Base-by-base conservation (phyloP, 2,329 filamentous ascomycete genomes). In the Aspergillus latus region DNA sequence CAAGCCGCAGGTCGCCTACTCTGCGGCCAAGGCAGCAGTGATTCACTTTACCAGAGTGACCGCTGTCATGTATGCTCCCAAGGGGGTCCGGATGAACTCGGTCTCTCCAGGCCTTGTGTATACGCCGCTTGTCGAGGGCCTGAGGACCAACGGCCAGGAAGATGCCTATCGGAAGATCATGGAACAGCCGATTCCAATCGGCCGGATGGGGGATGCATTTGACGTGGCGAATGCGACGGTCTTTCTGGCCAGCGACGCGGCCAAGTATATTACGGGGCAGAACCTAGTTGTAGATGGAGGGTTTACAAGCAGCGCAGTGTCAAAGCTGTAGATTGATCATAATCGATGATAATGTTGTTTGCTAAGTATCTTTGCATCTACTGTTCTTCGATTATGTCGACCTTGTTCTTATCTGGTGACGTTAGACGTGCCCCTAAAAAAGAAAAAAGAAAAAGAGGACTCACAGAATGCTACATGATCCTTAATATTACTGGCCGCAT, bases 391-490 rank as follows among this genome's bases (percentile, higher is more conserved):
- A 47, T 30, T 2, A 55, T 45, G 4, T 55, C 29, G 37, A 55
- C 52, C 13, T 55, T 54, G 16, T 54, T 39, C 16, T 50, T 55
- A 6, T 47, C 45, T 47, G n/a, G 2, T 9, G 36, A 9, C 11
- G 45, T 47, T 47, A 47, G n/a, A 16, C 3, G 21, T 21, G 21
- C 21, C 21, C 16, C 16, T 16, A 16, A 16, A 16, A 46, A 30
- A 11, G 29, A 46, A 6, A 5, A 10, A 21, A 5, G 10, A 16
- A 15, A 11, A 13, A n/a, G 2, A 2, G 3, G 5, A 66, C 82
- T 78, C 70, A 80, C 82, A 84, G 63, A 86, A 86, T 4, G 83
- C 83, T 39, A 86, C 79, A 63, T 82, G 75, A 43, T 78, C 78
- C 66, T 80, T 80, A 61, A 86, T 82, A 62, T 75, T 73, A 51